A percentile compares a stretch with the other conserved stretches of the same genome.
Conservation (phyloP, 106 monocot genomes). For the Phalaenopsis equestris region DNA sequence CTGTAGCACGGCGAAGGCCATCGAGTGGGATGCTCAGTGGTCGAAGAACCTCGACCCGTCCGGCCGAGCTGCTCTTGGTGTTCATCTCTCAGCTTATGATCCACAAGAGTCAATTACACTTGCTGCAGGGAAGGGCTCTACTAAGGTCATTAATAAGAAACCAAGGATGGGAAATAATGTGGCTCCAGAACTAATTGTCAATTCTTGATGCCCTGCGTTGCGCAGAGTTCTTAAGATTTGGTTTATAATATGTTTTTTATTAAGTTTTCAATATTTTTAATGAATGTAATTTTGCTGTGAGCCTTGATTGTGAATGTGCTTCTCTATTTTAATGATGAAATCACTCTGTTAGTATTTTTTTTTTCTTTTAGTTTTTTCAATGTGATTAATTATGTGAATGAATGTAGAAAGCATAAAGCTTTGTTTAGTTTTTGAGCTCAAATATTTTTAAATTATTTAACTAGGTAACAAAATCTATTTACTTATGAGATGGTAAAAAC, state of each 20-base stretch:
- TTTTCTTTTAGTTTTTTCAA: too few species aligned
- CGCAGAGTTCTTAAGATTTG: not conserved
- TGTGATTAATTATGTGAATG: too few species aligned
- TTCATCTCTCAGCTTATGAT: conserved; percentile 18
- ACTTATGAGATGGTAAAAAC: too few species aligned
- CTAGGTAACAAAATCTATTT: too few species aligned
- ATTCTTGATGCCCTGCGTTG: not conserved
- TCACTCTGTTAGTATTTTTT: not conserved
- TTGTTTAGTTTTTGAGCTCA: too few species aligned
- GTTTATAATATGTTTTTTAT: not conserved
- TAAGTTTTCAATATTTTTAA: not conserved
- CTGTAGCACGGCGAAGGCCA: conserved; percentile 25
- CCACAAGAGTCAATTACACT: not conserved
- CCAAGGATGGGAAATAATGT: conserved; percentile 24
- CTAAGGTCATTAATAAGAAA: conserved; percentile 39
- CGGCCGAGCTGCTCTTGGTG: conserved; percentile 24
- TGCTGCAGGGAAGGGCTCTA: conserved; percentile 18
- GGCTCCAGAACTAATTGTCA: conserved; percentile 7
- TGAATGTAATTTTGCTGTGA: not conserved
- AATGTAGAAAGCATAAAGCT: too few species aligned
- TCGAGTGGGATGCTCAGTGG: conserved; percentile 30
- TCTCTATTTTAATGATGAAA: not conserved
- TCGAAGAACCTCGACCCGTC: conserved; percentile 26
- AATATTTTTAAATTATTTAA: too few species aligned
- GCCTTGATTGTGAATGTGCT: not conserved